These are phyloP conservation scores for Lepidium didymum DNA, from an alignment of 345 rosid species.

Conservation along the genomic window DNA sequence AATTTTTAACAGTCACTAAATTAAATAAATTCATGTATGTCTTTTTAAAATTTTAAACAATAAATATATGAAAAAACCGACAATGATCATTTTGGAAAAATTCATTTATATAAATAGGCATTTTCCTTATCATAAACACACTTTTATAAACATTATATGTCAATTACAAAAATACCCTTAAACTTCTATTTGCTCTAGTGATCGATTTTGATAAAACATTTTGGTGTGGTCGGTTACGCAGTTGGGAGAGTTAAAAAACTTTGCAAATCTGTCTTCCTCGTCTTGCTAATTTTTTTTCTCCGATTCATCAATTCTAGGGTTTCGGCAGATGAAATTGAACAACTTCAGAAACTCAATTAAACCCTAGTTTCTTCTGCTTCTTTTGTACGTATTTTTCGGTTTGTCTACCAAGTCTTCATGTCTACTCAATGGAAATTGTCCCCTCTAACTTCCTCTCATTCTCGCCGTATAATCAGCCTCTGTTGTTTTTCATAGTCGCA, in stretches of 20 bases:
- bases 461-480: slow-evolving; percentile 25
- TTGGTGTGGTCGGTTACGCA: slow-evolving; percentile 19
- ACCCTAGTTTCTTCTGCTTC: slow-evolving; percentile 12
- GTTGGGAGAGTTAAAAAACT: slow-evolving; percentile 9
- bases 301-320: slow-evolving; percentile 30
- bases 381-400: slow-evolving; percentile 32
- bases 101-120: too few relatives aligned
- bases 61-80: too few relatives aligned
- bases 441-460: slow-evolving; percentile 26
- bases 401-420: slow-evolving; percentile 45
- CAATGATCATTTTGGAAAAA: too few relatives aligned
- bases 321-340: neutral
- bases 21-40: too few relatives aligned
- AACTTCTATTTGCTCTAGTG: neutral
- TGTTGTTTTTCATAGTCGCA: slow-evolving; percentile 39
- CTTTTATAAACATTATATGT: too few relatives aligned
- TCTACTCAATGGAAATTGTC: slow-evolving; percentile 55
- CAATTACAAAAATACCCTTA: neutral
- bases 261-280: neutral
- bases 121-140: too few relatives aligned
- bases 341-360: neutral
- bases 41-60: too few relatives aligned
- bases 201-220: neutral
- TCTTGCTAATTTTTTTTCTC: neutral
- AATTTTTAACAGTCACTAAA: too few relatives aligned